Evolutionary conservation across 345 rosid genomes (phyloP), one percentile per base, ranked within the genome.

Genomic region (Pseudoturritis turrita): DNA sequence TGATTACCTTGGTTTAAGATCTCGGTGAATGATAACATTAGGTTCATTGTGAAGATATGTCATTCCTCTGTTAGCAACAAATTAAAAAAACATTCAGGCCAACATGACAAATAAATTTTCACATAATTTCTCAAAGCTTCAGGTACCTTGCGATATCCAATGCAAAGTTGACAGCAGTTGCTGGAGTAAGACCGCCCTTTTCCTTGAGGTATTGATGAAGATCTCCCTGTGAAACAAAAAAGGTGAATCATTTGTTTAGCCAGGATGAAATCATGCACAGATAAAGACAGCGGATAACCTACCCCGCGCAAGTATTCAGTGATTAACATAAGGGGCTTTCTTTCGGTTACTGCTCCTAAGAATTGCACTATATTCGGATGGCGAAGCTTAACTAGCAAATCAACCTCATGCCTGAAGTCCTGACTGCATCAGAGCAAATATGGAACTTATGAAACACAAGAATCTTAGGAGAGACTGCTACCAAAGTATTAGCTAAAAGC

Each of bases 311-410:
- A 79, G 81, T 87, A 95, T 71, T 95, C 99, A 0, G 98, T 95
- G 63, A 95, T 91, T 77, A 95, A 81, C 99, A 95, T 91, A 71
- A 91, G 94, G n/a, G 99, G 99, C 89, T 95, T 95, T 87, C 81
- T 89, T 77, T 95, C 97, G 1, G 99, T 95, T 70, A 91, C 99
- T 37, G 99, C 99, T 78, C 99, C 99, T 53, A 95, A 84, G 76
- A 95, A 95, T 67, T 95, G 99, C 59, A 95, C 98, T 78, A 91
- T 85, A 76, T 95, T 95, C n/a, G 99, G 99, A 80, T 95, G 99
- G 41, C 99, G 94, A 83, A 95, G 98, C 87, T 95, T 91, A 75
- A 95, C 98, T 56, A 95, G 89, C 81, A 95, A 84, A 77, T 87
- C 88, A 74, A 91, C 97, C 82, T 95, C 99, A 78, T 91, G 99